Evolutionary conservation across 768 basidiomycete species (phyloP).

Genomic region (Lactifluus hygrophoroides): DNA sequence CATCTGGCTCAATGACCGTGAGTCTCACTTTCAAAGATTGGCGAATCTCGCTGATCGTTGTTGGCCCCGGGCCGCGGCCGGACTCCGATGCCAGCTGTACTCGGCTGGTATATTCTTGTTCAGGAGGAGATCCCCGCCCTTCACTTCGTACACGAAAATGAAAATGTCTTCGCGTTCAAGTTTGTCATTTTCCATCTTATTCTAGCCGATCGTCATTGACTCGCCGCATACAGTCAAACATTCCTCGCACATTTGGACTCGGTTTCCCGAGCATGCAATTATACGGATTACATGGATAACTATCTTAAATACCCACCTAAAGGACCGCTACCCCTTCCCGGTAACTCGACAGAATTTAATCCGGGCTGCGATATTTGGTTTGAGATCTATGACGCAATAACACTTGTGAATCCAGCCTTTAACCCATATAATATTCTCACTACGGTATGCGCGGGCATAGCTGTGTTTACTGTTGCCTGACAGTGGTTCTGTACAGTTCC

Average conservation of each 20-base stretch:
- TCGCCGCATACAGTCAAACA: slow-evolving; percentile 37
- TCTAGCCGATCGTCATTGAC: background rate
- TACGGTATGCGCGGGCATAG: slow-evolving; percentile 28
- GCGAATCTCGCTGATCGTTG: no score
- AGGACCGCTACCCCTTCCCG: slow-evolving; percentile 61
- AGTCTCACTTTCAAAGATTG: no score
- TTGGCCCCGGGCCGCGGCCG: no score
- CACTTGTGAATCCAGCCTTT: slow-evolving; percentile 64
- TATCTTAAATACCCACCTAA: slow-evolving; percentile 60
- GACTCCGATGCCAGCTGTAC: no score
- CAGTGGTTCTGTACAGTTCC: slow-evolving; percentile 31
- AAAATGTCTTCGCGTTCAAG: slow-evolving; percentile 67
- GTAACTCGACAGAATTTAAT: slow-evolving; percentile 38
- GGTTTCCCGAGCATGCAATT: slow-evolving; percentile 47
- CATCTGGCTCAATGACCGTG: slow-evolving; percentile 67
- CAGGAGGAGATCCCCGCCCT: slow-evolving; percentile 67
- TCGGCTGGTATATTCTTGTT: slow-evolving; percentile 57
- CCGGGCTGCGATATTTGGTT: slow-evolving; percentile 62
- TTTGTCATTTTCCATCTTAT: slow-evolving; percentile 26
- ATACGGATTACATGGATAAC: slow-evolving; percentile 51
- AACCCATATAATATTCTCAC: slow-evolving; percentile 73
- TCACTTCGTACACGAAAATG: slow-evolving; percentile 63
- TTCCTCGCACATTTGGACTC: slow-evolving; percentile 53
- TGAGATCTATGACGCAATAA: slow-evolving; percentile 52
- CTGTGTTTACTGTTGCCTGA: no score